Base-by-base conservation (phyloP, 176 grass and related monocot species). In the Pharus latifolius region DNA sequence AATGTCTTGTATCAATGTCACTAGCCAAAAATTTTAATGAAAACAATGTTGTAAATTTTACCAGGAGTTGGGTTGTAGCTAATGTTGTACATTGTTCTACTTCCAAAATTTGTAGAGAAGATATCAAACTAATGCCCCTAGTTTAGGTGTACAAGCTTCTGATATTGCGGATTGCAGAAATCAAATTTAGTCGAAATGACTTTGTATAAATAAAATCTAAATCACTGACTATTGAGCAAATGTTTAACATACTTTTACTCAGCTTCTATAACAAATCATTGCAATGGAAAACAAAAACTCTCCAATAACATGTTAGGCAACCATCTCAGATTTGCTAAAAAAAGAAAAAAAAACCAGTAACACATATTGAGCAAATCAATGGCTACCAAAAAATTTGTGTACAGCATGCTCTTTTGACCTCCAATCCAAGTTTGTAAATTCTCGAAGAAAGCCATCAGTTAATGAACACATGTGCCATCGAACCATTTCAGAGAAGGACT, bases 401-500 rank as follows among this genome's bases (percentile, higher is more conserved):
- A 70, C 77, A 73, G 3, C 10, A 3, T 62, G 11, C 37, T 17
- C 14, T 69, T n/a, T 32, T 55, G 6, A 4, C 73, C 29, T 60
- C 31, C 45, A 53, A 67, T 65, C 32, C 10, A 59, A 78, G 43
- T 31, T 18, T 24, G 49, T 35, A 32, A 9, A 23, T 12, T 30
- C 42, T 59, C 26, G 16, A 72, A 25, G 17, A 60, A 60, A 78
- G 32, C 6, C 10, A 76, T 70, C 46, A 67, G 20, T 68, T 47
- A 75, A 72, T 44, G 53, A 42, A 77, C 53, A 35, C 11, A 40
- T 40, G 67, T 52, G 6, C 79, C 81, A 58, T 88, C 78, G 2
- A 98, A 34, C 95, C 87, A 98, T 61, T 78, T 88, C 13, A 98
- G 50, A 51, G 73, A 70, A 81, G 90, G 84, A 65, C 76, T 62